A percentile compares a stretch with the other conserved stretches of the same genome.
Evolutionary conservation across 2,329 filamentous ascomycete species (phyloP).

Genomic region (Verticillium albo-atrum): DNA sequence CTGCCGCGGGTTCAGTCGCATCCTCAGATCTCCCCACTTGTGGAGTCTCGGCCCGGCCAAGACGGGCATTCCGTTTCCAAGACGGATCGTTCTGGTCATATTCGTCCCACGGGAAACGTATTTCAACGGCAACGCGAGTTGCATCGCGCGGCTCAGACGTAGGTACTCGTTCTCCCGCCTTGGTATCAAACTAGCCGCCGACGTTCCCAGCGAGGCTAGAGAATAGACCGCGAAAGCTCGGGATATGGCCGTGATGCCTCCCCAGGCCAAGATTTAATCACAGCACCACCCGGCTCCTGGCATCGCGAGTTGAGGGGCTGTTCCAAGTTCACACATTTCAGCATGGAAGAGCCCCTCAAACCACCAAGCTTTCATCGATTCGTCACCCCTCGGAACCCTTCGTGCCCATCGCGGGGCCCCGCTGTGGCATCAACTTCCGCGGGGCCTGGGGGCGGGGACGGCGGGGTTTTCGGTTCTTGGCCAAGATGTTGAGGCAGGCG

Average conservation of each 20-base stretch:
- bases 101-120: not conserved
- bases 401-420: not conserved
- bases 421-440: not conserved
- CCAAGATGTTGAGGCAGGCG: not conserved
- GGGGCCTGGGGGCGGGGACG: not conserved
- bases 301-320: not conserved
- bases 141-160: no score
- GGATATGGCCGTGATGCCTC: not conserved
- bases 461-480: not conserved
- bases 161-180: not conserved
- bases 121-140: not conserved
- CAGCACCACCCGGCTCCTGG: not conserved
- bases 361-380: not conserved
- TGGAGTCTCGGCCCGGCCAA: not conserved
- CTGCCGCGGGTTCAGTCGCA: not conserved
- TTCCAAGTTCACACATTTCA: not conserved
- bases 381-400: not conserved
- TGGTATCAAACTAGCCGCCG: not conserved
- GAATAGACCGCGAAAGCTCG: not conserved
- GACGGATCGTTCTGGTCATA: not conserved
- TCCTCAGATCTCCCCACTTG: not conserved
- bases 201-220: not conserved
- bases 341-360: not conserved
- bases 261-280: not conserved
- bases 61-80: not conserved